These are phyloP conservation scores for Pichia deserticola DNA, from an alignment of 805 yeast genomes.

Conservation along the genomic window DNA sequence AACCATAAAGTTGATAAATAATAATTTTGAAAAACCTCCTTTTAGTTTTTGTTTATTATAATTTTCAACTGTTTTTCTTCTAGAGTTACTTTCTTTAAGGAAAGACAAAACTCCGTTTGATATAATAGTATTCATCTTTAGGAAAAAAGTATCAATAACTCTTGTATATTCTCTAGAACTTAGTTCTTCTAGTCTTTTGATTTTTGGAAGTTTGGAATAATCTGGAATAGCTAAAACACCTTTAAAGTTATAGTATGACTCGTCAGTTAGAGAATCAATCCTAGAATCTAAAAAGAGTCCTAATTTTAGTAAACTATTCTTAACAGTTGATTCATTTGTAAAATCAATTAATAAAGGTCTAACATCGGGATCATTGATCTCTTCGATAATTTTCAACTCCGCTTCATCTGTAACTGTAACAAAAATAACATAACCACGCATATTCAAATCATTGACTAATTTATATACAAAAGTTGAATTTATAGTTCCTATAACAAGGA, in stretches of 20 bases:
- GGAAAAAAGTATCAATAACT: constrained; percentile 21
- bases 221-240: constrained; percentile 69
- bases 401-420: constrained; percentile 61
- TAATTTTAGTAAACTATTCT: constrained; percentile 42
- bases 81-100: constrained; percentile 23
- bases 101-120: constrained; percentile 25
- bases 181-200: constrained; percentile 21
- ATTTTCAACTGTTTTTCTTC: constrained; percentile 18
- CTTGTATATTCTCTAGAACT: constrained; percentile 22
- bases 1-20: constrained; percentile 27
- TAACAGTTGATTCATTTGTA: constrained; percentile 34
- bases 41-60: constrained; percentile 15
- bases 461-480: constrained; percentile 64
- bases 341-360: constrained; percentile 54
- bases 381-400: constrained; percentile 45
- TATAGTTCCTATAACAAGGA: constrained; percentile 70
- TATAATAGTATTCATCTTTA: constrained; percentile 20
- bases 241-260: constrained; percentile 49
- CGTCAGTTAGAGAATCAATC: constrained; percentile 38
- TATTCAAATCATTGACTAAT: constrained; percentile 66
- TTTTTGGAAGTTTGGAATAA: constrained; percentile 30
- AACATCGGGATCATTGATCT: constrained; percentile 61
- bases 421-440: constrained; percentile 75
- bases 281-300: constrained; percentile 35
- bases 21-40: constrained; percentile 25